A percentile compares a stretch with the other conserved stretches of the same genome.
Evolutionary conservation across 2,329 filamentous ascomycete genomes (phyloP).

Genomic region (Lizonia empirigonia): DNA sequence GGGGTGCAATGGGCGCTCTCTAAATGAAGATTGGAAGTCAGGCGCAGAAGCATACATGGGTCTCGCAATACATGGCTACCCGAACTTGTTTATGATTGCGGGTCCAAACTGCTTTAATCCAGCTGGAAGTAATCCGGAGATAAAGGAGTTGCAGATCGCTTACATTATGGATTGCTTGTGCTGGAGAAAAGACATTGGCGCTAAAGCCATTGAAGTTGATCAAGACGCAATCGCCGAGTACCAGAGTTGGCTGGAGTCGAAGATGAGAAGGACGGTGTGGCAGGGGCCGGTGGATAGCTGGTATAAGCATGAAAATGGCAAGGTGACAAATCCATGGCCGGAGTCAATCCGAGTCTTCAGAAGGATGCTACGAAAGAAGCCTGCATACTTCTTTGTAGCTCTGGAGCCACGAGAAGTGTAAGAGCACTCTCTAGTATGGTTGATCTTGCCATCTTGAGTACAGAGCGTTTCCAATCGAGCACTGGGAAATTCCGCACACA

Average conservation of each 20-base stretch:
- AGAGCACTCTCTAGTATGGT: no score
- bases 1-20: neutral
- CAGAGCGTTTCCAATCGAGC: no score
- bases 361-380: neutral
- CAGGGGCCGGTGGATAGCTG: neutral
- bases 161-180: neutral
- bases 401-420: no score
- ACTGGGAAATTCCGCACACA: no score
- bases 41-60: conserved; percentile 1
- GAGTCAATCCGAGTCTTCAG: neutral
- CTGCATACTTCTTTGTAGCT: neutral
- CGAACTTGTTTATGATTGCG: neutral
- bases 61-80: neutral
- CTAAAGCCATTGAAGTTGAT: neutral
- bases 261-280: neutral
- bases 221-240: neutral
- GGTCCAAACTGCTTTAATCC: conserved; percentile 4
- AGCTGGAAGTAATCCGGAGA: conserved; percentile 4
- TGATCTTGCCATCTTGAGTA: no score
- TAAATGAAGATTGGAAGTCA: neutral
- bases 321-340: neutral
- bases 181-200: neutral
- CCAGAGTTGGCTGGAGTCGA: neutral
- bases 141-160: conserved; percentile 1
- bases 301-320: conserved; percentile 1